phyloP scores from a whole-genome alignment of 108 stramenopile species.

The Thalassiosira profunda region DNA sequence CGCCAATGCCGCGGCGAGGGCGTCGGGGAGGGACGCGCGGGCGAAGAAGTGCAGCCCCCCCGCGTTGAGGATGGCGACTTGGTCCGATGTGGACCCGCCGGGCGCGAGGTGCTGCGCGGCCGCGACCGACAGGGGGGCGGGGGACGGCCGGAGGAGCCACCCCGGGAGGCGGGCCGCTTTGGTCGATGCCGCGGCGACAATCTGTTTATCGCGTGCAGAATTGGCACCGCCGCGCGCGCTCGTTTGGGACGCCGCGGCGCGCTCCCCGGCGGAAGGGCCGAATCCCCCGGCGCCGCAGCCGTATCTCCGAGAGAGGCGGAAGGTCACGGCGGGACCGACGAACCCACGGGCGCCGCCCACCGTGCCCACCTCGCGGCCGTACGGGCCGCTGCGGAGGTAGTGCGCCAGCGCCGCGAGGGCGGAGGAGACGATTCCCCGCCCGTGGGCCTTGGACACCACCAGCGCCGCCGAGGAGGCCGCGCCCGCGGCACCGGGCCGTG shows the following conservation, averaged over 20 bases:
- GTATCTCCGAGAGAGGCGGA: conserved; percentile 36
- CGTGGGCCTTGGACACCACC: conserved; percentile 20
- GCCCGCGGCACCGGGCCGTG: not conserved
- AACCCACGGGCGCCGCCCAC: conserved; percentile 8
- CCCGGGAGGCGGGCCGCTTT: conserved; percentile 73
- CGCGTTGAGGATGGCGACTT: conserved; percentile 75
- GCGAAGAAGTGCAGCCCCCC: conserved; percentile 83
- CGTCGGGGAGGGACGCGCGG: conserved; percentile 51
- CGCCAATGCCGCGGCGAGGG: conserved; percentile 56
- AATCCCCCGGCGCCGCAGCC: conserved; percentile 66
- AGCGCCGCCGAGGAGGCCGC: conserved; percentile 38
- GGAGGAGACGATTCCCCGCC: conserved; percentile 43
- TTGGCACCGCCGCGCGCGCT: not conserved
- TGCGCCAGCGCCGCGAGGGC: conserved; percentile 35
- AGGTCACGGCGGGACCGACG: conserved; percentile 26
- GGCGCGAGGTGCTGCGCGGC: conserved; percentile 63
- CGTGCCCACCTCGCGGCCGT: conserved; percentile 26
- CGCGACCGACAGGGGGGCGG: conserved; percentile 64
- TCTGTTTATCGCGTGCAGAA: no score
- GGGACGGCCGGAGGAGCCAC: conserved; percentile 70
- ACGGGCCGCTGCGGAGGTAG: conserved; percentile 46
- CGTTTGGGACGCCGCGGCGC: not conserved
- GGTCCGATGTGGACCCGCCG: conserved; percentile 32
- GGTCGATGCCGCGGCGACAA: not conserved
- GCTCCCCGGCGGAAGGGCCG: conserved; percentile 65